phyloP scores from a whole-genome alignment of 208 protist species.

The Tritrichomonas foetus region DNA sequence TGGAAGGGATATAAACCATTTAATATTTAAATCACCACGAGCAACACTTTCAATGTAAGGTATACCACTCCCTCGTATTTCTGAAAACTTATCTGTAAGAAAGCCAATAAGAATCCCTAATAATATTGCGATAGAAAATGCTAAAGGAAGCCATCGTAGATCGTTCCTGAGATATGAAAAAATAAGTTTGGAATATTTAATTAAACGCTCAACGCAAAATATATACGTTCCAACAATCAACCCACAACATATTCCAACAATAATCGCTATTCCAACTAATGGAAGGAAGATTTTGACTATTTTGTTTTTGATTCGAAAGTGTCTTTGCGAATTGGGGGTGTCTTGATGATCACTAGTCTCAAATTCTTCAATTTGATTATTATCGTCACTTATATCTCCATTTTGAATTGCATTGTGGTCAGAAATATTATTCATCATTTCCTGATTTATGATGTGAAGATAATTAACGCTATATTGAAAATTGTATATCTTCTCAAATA shows the following conservation, averaged over 20 bases:
- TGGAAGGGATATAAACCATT: neutral
- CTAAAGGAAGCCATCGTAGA: neutral
- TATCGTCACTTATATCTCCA: no score
- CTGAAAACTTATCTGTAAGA: neutral
- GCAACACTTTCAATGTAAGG: constrained; percentile 27
- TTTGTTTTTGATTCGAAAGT: no score
- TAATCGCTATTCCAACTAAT: neutral
- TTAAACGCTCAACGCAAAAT: neutral
- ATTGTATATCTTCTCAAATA: no score
- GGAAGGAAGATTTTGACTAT: neutral
- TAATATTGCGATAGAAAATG: neutral
- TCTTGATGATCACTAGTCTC: no score
- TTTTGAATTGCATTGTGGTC: no score
- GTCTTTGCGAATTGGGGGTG: no score
- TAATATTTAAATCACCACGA: neutral
- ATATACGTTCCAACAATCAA: neutral
- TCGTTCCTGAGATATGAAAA: neutral
- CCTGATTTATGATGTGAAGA: no score
- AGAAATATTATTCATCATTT: no score
- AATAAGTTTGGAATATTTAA: neutral
- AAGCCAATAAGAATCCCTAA: neutral
- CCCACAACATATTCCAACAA: neutral
- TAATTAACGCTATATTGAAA: no score
- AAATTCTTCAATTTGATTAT: no score
- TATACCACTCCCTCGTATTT: constrained; percentile 4